Base-by-base conservation (phyloP, 1,284 basidiomycete species). In the Apiotrichum porosum region DNA sequence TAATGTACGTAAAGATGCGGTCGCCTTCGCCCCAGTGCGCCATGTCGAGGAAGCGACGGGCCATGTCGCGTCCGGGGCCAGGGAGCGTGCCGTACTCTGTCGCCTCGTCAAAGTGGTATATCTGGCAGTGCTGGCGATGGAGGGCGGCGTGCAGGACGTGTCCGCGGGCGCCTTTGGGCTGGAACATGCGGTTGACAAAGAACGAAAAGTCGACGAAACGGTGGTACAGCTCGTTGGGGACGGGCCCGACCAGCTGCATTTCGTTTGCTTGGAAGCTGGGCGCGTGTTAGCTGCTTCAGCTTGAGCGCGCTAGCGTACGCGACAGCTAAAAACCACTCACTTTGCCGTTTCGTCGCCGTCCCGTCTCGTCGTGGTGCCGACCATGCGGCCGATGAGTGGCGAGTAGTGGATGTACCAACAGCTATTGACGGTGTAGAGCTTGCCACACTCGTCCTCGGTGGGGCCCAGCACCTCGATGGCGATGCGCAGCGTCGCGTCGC, bases 191-290 rank as follows among this genome's bases (percentile, higher is more conserved):
- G 43, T 68, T 66, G 39, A 79, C 71, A 51, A 78, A 77, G 4
- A 69, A 60, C 37, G 69, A 69, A 60, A 77, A 79, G 28, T 76
- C 76, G 48, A 79, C 77, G 54, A 76, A 79, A 21, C 75, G 72
- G 57, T 76, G 75, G 22, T 76, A 74, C 14, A 79, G 69, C 36
- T 73, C 66, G 23, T 70, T 61, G 1, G 78, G 77, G 4, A 76
- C 71, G 3, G 78, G 77, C 0, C 78, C 78, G 3, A 65, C 56
- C 8, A 79, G 71, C 49, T 79, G 77, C 0, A 79, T 52, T 47
- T 77, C 69, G 60, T 75, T 77, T 2, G 77, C 76, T 50, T 76
- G 70, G 63, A 79, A 79, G 42, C 74, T 75, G 51, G 6, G n/a
- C n/a, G n/a, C n/a, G n/a, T 1, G 41, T 54, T 36, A 47, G 46